A percentile compares a stretch with the other conserved stretches of the same genome.
Evolutionary conservation across 2,329 filamentous ascomycete species (phyloP).

Genomic region (Sporothrix variecibatus): DNA sequence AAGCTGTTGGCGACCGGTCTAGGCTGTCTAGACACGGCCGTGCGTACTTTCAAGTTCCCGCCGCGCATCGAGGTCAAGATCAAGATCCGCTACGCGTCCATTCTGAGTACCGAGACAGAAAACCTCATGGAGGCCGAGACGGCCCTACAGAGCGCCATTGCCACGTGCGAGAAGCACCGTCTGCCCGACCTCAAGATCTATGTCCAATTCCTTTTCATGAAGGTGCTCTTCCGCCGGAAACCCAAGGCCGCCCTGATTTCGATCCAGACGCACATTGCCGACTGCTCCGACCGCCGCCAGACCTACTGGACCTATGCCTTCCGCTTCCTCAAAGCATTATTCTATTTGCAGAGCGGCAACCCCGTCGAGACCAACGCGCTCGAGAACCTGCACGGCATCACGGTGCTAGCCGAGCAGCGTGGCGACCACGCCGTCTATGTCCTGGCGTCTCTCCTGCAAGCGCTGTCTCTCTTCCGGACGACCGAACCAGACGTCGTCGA

Average conservation of each 20-base stretch:
- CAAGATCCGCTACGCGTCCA: constrained; percentile 68
- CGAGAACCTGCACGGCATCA: constrained; percentile 68
- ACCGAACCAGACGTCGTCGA: constrained; percentile 67
- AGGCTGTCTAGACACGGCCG: constrained; percentile 68
- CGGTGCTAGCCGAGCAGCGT: constrained; percentile 58
- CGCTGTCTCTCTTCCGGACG: constrained; percentile 66
- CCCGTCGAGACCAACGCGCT: constrained; percentile 64
- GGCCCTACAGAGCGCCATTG: constrained; percentile 69
- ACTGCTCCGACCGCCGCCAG: constrained; percentile 66
- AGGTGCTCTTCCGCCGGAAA: constrained; percentile 69
- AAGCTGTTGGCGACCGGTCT: constrained; percentile 71
- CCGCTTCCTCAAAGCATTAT: constrained; percentile 69
- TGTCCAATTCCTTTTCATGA: constrained; percentile 72
- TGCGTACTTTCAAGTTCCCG: constrained; percentile 61
- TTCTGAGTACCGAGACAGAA: constrained; percentile 74
- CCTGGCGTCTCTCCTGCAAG: constrained; percentile 67
- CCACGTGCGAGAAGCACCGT: constrained; percentile 66
- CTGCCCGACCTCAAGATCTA: constrained; percentile 71
- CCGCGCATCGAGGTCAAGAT: constrained; percentile 70
- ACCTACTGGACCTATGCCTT: constrained; percentile 79
- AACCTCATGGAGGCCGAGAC: constrained; percentile 74
- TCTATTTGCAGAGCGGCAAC: constrained; percentile 63
- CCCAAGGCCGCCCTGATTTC: constrained; percentile 72
- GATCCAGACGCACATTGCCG: constrained; percentile 67
- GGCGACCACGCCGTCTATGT: constrained; percentile 66